These are phyloP conservation scores for Lodderomyces theae DNA, from an alignment of 1,139 yeast species.

Conservation along the genomic window DNA sequence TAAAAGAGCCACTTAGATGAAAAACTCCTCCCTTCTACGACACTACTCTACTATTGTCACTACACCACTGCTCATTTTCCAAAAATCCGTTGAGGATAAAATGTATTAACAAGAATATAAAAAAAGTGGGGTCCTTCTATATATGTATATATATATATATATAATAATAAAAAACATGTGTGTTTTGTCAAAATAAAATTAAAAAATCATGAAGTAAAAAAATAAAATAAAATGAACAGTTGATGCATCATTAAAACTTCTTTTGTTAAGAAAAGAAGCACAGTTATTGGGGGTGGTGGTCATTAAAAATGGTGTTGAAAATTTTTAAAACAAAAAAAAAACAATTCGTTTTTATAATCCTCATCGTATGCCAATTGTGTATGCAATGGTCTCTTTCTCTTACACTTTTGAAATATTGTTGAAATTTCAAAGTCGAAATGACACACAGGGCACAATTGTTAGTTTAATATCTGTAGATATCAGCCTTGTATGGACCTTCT, in stretches of 20 bases:
- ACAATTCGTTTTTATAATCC: background rate
- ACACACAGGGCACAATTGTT: background rate
- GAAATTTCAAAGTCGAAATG: background rate
- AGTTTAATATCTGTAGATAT: slow-evolving; percentile 91
- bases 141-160: background rate
- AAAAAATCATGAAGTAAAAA: slow-evolving; percentile 5
- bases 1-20: too few relatives aligned
- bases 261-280: slow-evolving; percentile 5
- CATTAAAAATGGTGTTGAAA: slow-evolving; percentile 13
- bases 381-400: background rate
- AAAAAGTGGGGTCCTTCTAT: background rate
- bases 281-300: too few relatives aligned
- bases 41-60: too few relatives aligned
- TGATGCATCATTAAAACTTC: slow-evolving; percentile 37
- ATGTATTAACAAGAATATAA: background rate
- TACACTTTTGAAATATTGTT: background rate
- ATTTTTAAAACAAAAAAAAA: background rate
- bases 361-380: too few relatives aligned
- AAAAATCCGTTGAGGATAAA: slow-evolving; percentile 14
- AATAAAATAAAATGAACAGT: slow-evolving; percentile 25
- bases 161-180: background rate
- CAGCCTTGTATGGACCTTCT: slow-evolving; percentile 98
- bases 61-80: background rate
- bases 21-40: too few relatives aligned
- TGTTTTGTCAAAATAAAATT: background rate